These are phyloP conservation scores for Panaeolus cyanescens DNA, from an alignment of 768 basidiomycete genomes.

Conservation along the genomic window DNA sequence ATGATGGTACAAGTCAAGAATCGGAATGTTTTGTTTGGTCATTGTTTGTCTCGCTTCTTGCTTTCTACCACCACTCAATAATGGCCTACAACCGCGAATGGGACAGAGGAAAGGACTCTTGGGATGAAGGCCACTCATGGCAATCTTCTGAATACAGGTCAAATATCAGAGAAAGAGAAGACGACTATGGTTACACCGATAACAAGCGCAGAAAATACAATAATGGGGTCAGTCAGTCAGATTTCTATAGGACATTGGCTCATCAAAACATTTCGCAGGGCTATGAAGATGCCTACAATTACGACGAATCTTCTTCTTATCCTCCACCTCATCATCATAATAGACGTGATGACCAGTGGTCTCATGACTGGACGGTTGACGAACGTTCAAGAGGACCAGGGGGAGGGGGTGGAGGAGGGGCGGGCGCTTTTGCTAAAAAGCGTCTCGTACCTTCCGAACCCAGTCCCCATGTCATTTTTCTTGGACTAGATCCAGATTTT, in stretches of 20 bases:
- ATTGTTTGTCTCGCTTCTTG: slow-evolving; percentile 36
- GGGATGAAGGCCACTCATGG: slow-evolving; percentile 51
- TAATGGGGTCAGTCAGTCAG: slow-evolving; percentile 50
- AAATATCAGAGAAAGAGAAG: slow-evolving; percentile 60
- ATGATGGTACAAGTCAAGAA: slow-evolving; percentile 31
- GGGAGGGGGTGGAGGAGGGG: slow-evolving; percentile 37
- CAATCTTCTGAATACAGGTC: slow-evolving; percentile 34
- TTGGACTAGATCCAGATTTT: slow-evolving; percentile 90
- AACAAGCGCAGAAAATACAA: slow-evolving; percentile 82
- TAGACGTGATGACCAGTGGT: slow-evolving; percentile 33
- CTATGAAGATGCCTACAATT: slow-evolving; percentile 42
- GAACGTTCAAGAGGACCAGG: slow-evolving; percentile 46
- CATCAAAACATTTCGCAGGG: slow-evolving; percentile 39
- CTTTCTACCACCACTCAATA: slow-evolving; percentile 29
- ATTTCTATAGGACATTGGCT: not conserved
- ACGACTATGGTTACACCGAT: slow-evolving; percentile 61
- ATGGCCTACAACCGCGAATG: slow-evolving; percentile 87
- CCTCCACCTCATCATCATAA: slow-evolving; percentile 9
- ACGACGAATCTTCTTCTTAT: slow-evolving; percentile 39
- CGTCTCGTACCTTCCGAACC: slow-evolving; percentile 83
- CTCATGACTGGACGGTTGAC: slow-evolving; percentile 38
- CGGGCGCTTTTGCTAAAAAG: slow-evolving; percentile 60
- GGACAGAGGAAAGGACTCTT: slow-evolving; percentile 76
- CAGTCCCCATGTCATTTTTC: slow-evolving; percentile 92
- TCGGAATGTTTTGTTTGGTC: slow-evolving; percentile 34